Evolutionary conservation across 73 alveolate species (phyloP), one percentile per base, ranked within the genome.

Genomic region (Uronychia setigera): DNA sequence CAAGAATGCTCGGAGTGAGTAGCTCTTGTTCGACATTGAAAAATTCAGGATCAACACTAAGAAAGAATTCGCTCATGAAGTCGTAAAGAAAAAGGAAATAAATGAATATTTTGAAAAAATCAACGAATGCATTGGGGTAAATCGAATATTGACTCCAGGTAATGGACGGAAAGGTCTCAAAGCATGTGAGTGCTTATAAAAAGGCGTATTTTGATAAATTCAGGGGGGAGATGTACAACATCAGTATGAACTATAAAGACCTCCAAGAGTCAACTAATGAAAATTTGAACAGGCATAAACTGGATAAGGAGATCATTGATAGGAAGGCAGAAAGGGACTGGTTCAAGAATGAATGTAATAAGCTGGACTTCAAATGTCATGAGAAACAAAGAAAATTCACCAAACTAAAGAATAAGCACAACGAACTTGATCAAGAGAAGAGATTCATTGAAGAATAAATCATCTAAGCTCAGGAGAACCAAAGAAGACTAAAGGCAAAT

Each of bases 311-410:
- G 34, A 89, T 89, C 35, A 32, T 89, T 0, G 95, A 89, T 33
- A 46, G 95, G 29, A 28, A 87, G 58, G 88, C 95, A n/a, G 95
- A 89, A 59, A 59, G 92, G 29, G 95, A 88, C 60, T 81, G 87
- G 60, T 79, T 89, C 35, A 83, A 80, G 46, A 80, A 88, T n/a
- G 95, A 89, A 67, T 89, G 95, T 76, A 75, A 84, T 59, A 89
- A 89, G 59, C 84, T 89, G 19, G 95, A 89, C 32, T 59, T 57
- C n/a, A 88, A 84, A 60, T 89, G 95, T 31, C 87, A 79, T 31
- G 84, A 79, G 33, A 84, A 89, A 31, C 82, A 83, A 67, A 84
- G 82, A n/a, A 78, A 78, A 28, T 33, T 89, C 25, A 33, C 58
- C 57, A 80, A 87, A 58, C 77, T 89, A 33, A 79, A 85, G 81